phyloP scores from a whole-genome alignment of 306 rosid species.

The Quercus agrifolia region DNA sequence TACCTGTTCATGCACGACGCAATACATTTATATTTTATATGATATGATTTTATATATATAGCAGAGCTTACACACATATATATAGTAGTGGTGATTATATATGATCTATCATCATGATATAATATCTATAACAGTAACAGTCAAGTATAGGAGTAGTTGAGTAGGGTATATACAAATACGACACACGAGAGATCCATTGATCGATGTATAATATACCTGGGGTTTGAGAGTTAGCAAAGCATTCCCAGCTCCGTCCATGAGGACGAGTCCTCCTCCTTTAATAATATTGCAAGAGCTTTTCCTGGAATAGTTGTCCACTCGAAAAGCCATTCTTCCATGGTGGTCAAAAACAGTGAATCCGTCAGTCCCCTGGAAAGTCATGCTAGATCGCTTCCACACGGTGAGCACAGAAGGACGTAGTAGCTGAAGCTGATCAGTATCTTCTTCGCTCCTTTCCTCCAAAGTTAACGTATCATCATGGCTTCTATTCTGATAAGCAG shows the following conservation, averaged over 20 bases:
- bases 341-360: conserved; percentile 45
- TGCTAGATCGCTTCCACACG: conserved; percentile 52
- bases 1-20: conserved; percentile 14
- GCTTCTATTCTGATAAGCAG: background rate
- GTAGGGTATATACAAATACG: too few species aligned
- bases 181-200: too few species aligned
- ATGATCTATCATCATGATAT: too few species aligned
- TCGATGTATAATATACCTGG: conserved; percentile 21
- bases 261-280: conserved; percentile 32
- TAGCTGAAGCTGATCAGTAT: background rate
- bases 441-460: background rate
- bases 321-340: conserved; percentile 32
- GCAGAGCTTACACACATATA: too few species aligned
- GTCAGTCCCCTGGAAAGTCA: conserved; percentile 51
- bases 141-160: too few species aligned
- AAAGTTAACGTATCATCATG: background rate
- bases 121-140: too few species aligned
- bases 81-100: too few species aligned
- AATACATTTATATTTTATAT: background rate
- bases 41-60: background rate
- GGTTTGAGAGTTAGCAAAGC: conserved; percentile 45
- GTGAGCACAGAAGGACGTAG: conserved; percentile 30
- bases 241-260: conserved; percentile 52
- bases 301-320: conserved; percentile 47
- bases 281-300: conserved; percentile 9